These are phyloP conservation scores for Protea cynaroides DNA, from an alignment of 164 flowering plant species.

Conservation along the genomic window DNA sequence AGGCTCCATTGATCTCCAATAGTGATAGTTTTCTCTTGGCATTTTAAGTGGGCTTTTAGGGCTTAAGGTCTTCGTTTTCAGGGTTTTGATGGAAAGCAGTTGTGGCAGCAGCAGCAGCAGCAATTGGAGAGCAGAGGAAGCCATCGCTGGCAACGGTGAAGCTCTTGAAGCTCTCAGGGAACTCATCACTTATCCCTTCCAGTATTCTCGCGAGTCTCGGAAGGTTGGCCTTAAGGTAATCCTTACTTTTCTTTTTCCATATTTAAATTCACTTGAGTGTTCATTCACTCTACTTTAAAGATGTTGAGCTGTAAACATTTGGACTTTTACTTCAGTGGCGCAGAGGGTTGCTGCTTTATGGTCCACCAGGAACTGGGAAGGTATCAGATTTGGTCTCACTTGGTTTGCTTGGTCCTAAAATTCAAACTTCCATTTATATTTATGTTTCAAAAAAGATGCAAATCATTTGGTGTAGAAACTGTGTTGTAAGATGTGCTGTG, in stretches of 20 bases:
- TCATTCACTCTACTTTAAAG: neutral
- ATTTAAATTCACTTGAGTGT: neutral
- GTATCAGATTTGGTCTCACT: constrained; percentile 24
- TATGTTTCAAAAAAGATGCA: too few relatives aligned
- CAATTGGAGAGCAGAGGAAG: constrained; percentile 68
- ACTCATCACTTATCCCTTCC: constrained; percentile 60
- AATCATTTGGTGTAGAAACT: too few relatives aligned
- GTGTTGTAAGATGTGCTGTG: too few relatives aligned
- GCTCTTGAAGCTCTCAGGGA: constrained; percentile 83
- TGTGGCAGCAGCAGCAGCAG: constrained; percentile 16
- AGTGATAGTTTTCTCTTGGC: too few relatives aligned
- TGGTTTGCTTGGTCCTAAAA: neutral
- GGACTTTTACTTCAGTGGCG: constrained; percentile 59
- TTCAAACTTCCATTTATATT: too few relatives aligned
- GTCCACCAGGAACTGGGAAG: constrained; percentile 99
- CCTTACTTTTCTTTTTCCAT: neutral
- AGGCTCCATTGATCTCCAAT: too few relatives aligned
- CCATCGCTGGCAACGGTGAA: constrained; percentile 61
- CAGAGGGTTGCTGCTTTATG: constrained; percentile 78
- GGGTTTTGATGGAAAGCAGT: constrained; percentile 19
- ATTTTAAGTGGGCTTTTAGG: too few relatives aligned
- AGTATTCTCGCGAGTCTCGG: constrained; percentile 41
- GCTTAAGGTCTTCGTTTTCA: too few relatives aligned
- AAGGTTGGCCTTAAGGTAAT: constrained; percentile 68
- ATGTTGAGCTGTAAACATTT: neutral